Evolutionary conservation across 345 rosid species (phyloP).

Genomic region (Schrenkiella parvula): DNA sequence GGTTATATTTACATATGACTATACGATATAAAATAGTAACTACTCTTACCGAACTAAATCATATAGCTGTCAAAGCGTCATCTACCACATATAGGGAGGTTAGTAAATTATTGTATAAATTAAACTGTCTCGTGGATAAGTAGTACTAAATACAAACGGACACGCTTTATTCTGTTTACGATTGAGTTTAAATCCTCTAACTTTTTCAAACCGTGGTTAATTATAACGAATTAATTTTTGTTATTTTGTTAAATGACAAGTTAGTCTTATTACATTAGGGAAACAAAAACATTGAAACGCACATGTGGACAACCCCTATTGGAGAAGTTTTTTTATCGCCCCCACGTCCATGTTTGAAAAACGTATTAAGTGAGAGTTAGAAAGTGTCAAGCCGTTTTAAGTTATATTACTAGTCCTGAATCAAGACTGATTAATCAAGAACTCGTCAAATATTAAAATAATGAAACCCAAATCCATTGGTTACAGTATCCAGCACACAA

Average conservation of each 20-base stretch:
- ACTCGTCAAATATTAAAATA: slow-evolving; percentile 14
- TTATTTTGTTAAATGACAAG: background rate
- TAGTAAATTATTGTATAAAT: background rate
- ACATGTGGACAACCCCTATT: slow-evolving; percentile 11
- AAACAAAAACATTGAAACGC: background rate
- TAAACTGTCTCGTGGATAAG: slow-evolving; percentile 4
- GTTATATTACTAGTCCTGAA: background rate
- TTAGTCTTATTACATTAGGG: background rate
- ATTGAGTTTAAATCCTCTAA: background rate
- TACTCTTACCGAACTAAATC: background rate
- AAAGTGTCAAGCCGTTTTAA: slow-evolving; percentile 29
- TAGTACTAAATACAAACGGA: slow-evolving; percentile 1
- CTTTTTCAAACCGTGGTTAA: background rate
- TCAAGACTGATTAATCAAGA: slow-evolving; percentile 18
- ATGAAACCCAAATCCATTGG: background rate
- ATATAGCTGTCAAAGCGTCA: slow-evolving; percentile 24
- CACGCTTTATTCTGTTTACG: slow-evolving; percentile 20
- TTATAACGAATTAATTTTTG: background rate
- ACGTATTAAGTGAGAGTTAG: background rate
- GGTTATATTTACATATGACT: background rate
- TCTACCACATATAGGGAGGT: background rate
- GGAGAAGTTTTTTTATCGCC: slow-evolving; percentile 8
- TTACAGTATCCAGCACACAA: background rate
- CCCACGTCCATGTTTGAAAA: slow-evolving; percentile 18
- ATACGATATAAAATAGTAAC: background rate